Evolutionary conservation across 306 rosid species (phyloP).

Genomic region (Pachyrhizus erosus): DNA sequence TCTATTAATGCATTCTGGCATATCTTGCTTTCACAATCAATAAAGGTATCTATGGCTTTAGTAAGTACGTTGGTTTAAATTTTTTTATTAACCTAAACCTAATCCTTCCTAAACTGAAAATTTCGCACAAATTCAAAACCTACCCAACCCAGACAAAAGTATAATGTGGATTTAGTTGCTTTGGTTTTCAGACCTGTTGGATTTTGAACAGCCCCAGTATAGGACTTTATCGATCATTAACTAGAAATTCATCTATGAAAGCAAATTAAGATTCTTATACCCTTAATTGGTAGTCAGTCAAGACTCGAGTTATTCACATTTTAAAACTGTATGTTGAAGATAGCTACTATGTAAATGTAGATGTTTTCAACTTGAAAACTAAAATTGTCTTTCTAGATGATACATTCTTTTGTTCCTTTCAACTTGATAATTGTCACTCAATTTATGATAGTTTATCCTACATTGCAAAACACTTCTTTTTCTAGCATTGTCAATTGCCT

Average conservation of each 20-base stretch:
- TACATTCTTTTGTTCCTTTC: not conserved
- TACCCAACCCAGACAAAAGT: not conserved
- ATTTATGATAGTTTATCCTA: conserved; percentile 5
- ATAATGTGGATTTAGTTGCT: not conserved
- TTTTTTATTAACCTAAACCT: not conserved
- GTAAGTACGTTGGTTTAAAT: not conserved
- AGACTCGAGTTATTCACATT: not conserved
- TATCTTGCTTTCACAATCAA: not conserved
- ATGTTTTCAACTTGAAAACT: conserved; percentile 16
- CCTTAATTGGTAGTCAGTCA: not conserved
- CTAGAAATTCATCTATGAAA: not conserved
- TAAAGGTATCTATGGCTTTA: not conserved
- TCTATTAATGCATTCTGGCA: not conserved
- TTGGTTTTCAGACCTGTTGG: conserved; percentile 10
- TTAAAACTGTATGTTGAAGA: conserved; percentile 1
- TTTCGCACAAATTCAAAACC: not conserved
- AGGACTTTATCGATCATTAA: not conserved
- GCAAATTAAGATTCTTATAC: not conserved
- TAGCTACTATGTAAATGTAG: not conserved
- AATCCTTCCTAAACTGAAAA: not conserved
- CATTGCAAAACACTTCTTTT: not conserved
- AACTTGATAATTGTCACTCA: not conserved
- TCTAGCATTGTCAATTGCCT: conserved; percentile 13
- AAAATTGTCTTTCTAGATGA: conserved; percentile 7
- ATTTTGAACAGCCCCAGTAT: not conserved